These are phyloP conservation scores for Vinca major DNA, from an alignment of 305 asterid species.

Conservation along the genomic window DNA sequence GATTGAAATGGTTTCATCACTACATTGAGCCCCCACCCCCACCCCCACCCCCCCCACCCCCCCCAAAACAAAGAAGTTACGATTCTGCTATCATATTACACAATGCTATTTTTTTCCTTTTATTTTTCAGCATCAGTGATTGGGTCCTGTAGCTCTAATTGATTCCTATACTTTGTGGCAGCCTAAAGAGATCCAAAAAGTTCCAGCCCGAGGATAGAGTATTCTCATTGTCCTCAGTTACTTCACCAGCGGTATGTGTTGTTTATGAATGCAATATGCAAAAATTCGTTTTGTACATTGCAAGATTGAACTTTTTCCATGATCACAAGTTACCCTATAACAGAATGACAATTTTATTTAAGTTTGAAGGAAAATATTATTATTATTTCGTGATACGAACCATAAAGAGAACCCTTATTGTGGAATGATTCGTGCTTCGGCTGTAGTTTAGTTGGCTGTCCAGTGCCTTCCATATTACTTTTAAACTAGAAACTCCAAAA, in stretches of 20 bases:
- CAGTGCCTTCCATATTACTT: neutral
- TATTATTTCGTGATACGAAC: neutral
- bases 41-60: too few species aligned
- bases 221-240: constrained; percentile 80
- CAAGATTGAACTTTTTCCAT: neutral
- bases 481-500: neutral
- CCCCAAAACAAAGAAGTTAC: too few species aligned
- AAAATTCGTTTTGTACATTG: neutral
- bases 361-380: neutral
- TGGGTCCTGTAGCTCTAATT: constrained; percentile 1
- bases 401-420: neutral
- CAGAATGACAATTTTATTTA: too few species aligned
- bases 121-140: neutral
- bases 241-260: constrained; percentile 77
- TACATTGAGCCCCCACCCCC: too few species aligned
- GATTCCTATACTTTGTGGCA: constrained; percentile 22
- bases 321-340: neutral
- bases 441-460: neutral
- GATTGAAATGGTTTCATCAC: neutral
- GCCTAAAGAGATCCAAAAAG: constrained; percentile 73
- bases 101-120: too few species aligned
- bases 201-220: constrained; percentile 86
- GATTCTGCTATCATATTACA: too few species aligned
- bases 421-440: neutral
- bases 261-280: neutral